Percentiles rank a stretch among this genome's conserved stretches.
Conservation (phyloP, 2,329 filamentous ascomycete species). For the Shiraia sp. region DNA sequence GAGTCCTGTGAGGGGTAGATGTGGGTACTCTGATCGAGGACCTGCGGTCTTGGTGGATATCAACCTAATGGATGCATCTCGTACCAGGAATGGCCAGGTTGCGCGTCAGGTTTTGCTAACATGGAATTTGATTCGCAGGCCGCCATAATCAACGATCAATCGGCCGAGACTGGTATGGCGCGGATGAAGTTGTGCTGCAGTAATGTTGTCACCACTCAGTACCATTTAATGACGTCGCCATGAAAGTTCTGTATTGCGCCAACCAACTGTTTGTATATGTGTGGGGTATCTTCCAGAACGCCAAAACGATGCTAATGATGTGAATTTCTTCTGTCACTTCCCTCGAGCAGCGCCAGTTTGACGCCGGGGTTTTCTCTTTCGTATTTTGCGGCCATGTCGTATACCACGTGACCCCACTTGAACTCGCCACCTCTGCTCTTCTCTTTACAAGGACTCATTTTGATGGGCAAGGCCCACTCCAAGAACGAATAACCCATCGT, state of each 20-base stretch:
- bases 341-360: conserved; percentile 21
- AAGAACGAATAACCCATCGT: conserved; percentile 74
- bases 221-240: neutral
- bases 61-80: no score
- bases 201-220: no score
- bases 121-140: no score
- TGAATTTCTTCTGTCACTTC: conserved; percentile 4
- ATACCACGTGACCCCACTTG: conserved; percentile 65
- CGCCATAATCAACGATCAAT: no score
- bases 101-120: no score
- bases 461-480: conserved; percentile 83
- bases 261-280: conserved; percentile 4
- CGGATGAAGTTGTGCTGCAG: no score
- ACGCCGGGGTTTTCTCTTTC: conserved; percentile 26
- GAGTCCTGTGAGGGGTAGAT: no score
- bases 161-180: no score
- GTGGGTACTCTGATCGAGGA: no score
- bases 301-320: conserved; percentile 14
- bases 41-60: no score
- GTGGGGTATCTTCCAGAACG: conserved; percentile 27
- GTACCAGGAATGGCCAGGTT: no score
- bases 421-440: conserved; percentile 69
- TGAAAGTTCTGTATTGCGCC: neutral
- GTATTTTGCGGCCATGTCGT: conserved; percentile 33
- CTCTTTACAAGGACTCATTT: conserved; percentile 74